A percentile compares a stretch with the other conserved stretches of the same genome.
Conservation (phyloP, 2,329 filamentous ascomycete genomes). For the Xylaria sp. region DNA sequence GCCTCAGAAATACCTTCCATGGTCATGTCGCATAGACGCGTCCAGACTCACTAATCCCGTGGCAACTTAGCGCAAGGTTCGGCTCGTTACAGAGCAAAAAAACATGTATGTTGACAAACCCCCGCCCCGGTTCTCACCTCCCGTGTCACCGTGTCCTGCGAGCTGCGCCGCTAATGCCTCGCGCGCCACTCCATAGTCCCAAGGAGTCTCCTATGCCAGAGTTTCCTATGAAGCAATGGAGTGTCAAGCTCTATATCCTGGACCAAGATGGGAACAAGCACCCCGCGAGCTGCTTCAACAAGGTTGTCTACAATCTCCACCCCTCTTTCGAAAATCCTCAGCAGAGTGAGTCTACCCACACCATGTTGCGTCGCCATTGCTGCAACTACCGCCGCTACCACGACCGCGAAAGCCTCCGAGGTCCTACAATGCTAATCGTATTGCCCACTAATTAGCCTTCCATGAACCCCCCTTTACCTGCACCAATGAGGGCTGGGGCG, state of each 20-base stretch:
- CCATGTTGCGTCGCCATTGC: neutral
- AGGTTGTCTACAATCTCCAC: constrained; percentile 92
- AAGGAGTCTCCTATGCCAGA: constrained; percentile 85
- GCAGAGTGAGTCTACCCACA: constrained; percentile 73
- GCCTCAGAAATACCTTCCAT: neutral
- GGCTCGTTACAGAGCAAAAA: constrained; percentile 91
- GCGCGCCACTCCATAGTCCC: constrained; percentile 62
- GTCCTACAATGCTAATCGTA: constrained; percentile 32
- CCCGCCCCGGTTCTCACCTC: neutral
- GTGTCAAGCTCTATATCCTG: constrained; percentile 83
- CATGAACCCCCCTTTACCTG: constrained; percentile 88
- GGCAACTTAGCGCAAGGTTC: constrained; percentile 81
- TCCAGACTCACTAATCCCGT: constrained; percentile 40
- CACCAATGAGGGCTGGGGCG: constrained; percentile 96
- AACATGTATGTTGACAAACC: constrained; percentile 74
- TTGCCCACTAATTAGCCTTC: constrained; percentile 66
- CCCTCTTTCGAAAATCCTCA: constrained; percentile 89
- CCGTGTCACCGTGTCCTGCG: constrained; percentile 1
- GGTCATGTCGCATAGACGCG: neutral
- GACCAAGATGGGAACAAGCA: constrained; percentile 89
- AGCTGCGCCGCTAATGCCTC: constrained; percentile 39
- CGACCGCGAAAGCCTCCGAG: neutral
- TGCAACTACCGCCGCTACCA: neutral
- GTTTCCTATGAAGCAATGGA: constrained; percentile 94
- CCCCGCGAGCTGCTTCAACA: constrained; percentile 86